These are phyloP conservation scores for Chaetomiaceae sp. DNA, from an alignment of 2,329 filamentous ascomycete species.

Conservation along the genomic window DNA sequence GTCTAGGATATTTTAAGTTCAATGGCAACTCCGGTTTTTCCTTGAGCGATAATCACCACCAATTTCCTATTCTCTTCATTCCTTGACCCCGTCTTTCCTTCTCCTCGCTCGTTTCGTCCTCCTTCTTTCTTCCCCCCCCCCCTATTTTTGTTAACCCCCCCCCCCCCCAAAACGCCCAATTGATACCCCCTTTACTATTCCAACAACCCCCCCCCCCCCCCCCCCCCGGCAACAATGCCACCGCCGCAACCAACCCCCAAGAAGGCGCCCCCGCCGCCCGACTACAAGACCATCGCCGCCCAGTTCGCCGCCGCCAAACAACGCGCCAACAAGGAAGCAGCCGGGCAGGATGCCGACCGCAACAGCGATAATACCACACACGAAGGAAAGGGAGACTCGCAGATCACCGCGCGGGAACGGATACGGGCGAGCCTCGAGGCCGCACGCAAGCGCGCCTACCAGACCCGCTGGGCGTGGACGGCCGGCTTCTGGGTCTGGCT, in stretches of 20 bases:
- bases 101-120: not conserved
- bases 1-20: not conserved
- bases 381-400: conserved; percentile 27
- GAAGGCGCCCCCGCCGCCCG: conserved; percentile 31
- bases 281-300: conserved; percentile 51
- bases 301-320: conserved; percentile 54
- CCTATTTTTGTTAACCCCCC: not conserved
- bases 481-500: conserved; percentile 67
- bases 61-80: not conserved
- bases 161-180: not conserved
- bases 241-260: conserved; percentile 24
- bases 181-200: conserved; percentile 5
- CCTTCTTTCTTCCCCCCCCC: not conserved
- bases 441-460: conserved; percentile 46
- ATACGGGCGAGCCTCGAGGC: conserved; percentile 46
- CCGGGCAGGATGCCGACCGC: conserved; percentile 39
- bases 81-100: not conserved
- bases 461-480: conserved; percentile 53
- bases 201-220: not conserved
- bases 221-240: conserved; percentile 16
- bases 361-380: not conserved
- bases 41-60: conserved; percentile 5
- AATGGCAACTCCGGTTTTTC: conserved; percentile 15
- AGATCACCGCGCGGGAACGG: conserved; percentile 38
- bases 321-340: conserved; percentile 44